These are phyloP conservation scores for Backusella liffmaniae DNA, from an alignment of 192 early-diverging fungal genomes.

Conservation along the genomic window DNA sequence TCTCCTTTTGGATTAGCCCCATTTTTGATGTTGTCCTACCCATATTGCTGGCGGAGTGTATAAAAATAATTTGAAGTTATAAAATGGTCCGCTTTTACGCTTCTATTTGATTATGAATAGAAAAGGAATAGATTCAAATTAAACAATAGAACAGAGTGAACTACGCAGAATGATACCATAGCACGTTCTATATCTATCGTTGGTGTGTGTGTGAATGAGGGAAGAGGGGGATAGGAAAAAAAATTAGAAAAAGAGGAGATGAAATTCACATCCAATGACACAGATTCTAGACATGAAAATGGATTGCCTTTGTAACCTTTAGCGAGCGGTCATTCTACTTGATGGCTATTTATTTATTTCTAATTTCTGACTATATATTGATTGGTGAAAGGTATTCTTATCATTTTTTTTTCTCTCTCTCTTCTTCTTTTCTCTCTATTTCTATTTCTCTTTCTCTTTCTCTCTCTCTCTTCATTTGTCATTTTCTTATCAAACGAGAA, in stretches of 20 bases:
- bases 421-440: not conserved
- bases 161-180: not conserved
- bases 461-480: not conserved
- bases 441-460: not conserved
- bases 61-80: not conserved
- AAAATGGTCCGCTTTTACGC: not conserved
- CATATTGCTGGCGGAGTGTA: not conserved
- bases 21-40: constrained; percentile 7
- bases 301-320: not conserved
- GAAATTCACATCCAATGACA: not conserved
- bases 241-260: not conserved
- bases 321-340: not conserved
- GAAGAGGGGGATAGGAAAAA: not conserved
- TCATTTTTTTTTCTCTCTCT: not conserved
- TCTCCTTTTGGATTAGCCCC: not conserved
- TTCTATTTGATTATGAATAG: not conserved
- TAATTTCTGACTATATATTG: not conserved
- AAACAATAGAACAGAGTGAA: not conserved
- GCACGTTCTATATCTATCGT: not conserved
- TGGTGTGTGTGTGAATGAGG: not conserved
- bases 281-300: not conserved
- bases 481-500: not conserved
- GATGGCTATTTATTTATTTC: not conserved
- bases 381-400: not conserved
- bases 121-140: not conserved